Evolutionary conservation across 2,329 filamentous ascomycete species (phyloP).

Genomic region (Didymella exigua): DNA sequence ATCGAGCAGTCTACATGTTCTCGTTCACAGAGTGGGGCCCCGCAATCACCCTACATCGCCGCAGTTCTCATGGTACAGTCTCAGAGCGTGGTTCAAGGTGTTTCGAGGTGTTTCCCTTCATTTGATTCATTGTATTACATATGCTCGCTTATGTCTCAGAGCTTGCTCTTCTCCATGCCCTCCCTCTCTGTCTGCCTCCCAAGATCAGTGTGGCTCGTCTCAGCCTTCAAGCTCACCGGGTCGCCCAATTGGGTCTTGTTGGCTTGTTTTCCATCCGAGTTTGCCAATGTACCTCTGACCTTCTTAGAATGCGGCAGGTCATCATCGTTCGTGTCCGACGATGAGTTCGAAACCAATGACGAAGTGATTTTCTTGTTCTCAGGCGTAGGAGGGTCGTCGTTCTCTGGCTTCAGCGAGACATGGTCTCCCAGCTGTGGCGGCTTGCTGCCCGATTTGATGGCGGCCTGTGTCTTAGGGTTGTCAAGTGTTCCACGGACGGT

Average conservation of each 20-base stretch:
- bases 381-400: constrained; percentile 18
- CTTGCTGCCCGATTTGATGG: constrained; percentile 20
- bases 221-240: constrained; percentile 37
- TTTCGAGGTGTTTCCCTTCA: neutral
- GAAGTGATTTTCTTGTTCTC: constrained; percentile 10
- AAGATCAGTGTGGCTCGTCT: constrained; percentile 30
- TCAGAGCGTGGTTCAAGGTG: neutral
- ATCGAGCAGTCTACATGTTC: too few relatives aligned
- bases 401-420: constrained; percentile 30
- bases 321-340: constrained; percentile 20
- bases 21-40: constrained; percentile 5
- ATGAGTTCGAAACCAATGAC: constrained; percentile 8
- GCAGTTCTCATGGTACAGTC: too few relatives aligned
- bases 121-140: neutral
- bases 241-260: constrained; percentile 40
- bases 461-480: constrained; percentile 36
- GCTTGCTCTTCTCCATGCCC: constrained; percentile 27
- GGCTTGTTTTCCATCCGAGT: constrained; percentile 26
- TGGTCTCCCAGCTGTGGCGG: constrained; percentile 33
- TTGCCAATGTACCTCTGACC: constrained; percentile 33
- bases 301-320: constrained; percentile 32
- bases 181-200: constrained; percentile 28
- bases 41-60: constrained; percentile 7
- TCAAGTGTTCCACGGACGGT: constrained; percentile 42
- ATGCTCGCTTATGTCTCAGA: constrained; percentile 7